Conservation (phyloP, 73 alveolate genomes). For the Stentor roeselii region DNA sequence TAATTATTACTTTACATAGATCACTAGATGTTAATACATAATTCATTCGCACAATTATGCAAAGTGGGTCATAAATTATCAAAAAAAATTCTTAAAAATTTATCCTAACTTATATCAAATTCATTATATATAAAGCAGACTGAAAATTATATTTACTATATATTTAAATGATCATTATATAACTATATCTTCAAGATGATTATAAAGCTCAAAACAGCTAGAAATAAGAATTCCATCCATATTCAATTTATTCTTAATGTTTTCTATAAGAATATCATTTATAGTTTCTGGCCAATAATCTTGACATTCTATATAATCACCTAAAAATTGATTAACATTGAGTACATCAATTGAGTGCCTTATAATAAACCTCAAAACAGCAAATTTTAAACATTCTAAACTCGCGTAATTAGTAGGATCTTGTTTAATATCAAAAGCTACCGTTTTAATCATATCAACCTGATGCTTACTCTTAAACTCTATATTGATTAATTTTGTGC, state of each 20-base stretch:
- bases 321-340: neutral
- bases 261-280: no score
- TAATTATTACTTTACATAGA: no score
- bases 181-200: no score
- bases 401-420: neutral
- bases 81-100: no score
- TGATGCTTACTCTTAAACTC: neutral
- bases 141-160: no score
- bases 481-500: neutral
- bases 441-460: neutral
- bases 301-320: neutral
- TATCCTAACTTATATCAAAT: no score
- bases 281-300: neutral
- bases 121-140: no score
- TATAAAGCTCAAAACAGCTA: neutral
- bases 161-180: no score
- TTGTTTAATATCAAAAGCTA: neutral
- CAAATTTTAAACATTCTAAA: neutral
- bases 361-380: conserved; percentile 23
- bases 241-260: no score
- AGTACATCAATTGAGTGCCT: conserved; percentile 14
- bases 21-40: no score
- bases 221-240: neutral
- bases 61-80: no score
- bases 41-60: no score